Base-by-base conservation (phyloP, 2,329 filamentous ascomycete genomes). In the Leptographium wingfieldii region DNA sequence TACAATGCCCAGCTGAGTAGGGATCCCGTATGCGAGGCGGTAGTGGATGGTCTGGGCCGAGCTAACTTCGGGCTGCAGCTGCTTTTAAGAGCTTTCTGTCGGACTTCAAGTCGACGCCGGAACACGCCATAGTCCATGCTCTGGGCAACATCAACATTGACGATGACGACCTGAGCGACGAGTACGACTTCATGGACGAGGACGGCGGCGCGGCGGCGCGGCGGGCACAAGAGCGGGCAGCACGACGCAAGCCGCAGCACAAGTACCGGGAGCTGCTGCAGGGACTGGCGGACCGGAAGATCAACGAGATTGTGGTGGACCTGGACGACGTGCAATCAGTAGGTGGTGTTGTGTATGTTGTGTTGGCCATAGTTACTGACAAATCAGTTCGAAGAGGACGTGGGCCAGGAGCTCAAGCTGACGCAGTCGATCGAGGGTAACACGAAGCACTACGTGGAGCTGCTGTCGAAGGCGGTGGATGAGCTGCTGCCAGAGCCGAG, bases 231-330 rank as follows among this genome's bases (percentile, higher is more conserved):
- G 74, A 80, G 55, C 78, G 74, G 69, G 76, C 76, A 65, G 75
- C 70, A 64, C 74, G 74, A 66, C 74, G 73, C 67, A 72, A 78
- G 67, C 85, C 85, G 48, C 90, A 87, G 70, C 77, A 86, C 71
- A 97, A 97, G 75, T 99, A 99, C 75, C 86, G 88, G 79, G 82
- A 90, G 59, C 79, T 92, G 70, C 77, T 99, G 68, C 92, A 96
- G 71, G 83, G 92, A 68, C 80, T 99, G 14, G 87, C 92, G 60
- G 87, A 99, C 70, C 83, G 94, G 65, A 80, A 84, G 65, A 77
- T 81, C 60, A 82, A 88, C 64, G 88, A 96, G 70, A 80, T 97
- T 58, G 76, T 88, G 59, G 86, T 99, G 69, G 92, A 97, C 66
- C 76, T 99, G 63, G 92, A 97, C 71, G 95, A 99, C 69, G 68